Evolutionary conservation across 495 filamentous ascomycete species (phyloP).

Genomic region (Neurospora sp.): DNA sequence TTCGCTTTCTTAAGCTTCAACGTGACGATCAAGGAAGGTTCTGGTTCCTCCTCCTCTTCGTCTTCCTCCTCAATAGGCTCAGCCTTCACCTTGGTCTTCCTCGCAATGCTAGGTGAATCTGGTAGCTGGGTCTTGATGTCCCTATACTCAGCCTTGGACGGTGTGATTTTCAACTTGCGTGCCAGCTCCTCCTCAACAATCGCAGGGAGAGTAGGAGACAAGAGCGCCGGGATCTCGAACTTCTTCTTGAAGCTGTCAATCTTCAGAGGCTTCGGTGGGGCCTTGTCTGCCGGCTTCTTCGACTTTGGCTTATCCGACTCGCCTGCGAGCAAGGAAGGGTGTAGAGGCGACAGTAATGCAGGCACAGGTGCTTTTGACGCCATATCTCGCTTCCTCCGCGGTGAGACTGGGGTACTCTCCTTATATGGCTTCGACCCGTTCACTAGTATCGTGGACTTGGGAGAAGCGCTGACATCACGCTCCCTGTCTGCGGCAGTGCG

Average conservation of each 20-base stretch:
- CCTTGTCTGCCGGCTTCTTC: conserved; percentile 24
- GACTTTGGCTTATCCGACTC: conserved; percentile 15
- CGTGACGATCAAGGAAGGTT: conserved; percentile 15
- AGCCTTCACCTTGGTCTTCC: conserved; percentile 22
- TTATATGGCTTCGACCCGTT: conserved; percentile 28
- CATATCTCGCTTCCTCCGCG: conserved; percentile 26
- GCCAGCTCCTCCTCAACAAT: conserved; percentile 34
- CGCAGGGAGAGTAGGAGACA: conserved; percentile 38
- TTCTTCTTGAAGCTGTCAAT: conserved; percentile 13
- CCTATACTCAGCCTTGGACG: conserved; percentile 22
- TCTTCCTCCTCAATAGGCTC: conserved; percentile 20
- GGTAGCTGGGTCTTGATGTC: conserved; percentile 18
- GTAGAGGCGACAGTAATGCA: conserved; percentile 31
- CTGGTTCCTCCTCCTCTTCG: conserved; percentile 13
- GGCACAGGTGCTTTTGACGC: conserved; percentile 22
- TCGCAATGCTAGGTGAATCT: conserved; percentile 28
- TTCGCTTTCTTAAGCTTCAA: conserved; percentile 34
- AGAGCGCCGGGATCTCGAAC: conserved; percentile 26
- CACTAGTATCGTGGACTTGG: conserved; percentile 30
- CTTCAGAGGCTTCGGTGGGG: conserved; percentile 14
- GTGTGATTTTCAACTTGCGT: conserved; percentile 19
- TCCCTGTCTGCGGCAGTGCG: conserved; percentile 15
- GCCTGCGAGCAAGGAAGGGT: conserved; percentile 24
- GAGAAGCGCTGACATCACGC: conserved; percentile 25
- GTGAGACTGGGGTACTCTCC: conserved; percentile 18